These are phyloP conservation scores for Ogataea pilisensis DNA, from an alignment of 805 yeast genomes.

Conservation along the genomic window DNA sequence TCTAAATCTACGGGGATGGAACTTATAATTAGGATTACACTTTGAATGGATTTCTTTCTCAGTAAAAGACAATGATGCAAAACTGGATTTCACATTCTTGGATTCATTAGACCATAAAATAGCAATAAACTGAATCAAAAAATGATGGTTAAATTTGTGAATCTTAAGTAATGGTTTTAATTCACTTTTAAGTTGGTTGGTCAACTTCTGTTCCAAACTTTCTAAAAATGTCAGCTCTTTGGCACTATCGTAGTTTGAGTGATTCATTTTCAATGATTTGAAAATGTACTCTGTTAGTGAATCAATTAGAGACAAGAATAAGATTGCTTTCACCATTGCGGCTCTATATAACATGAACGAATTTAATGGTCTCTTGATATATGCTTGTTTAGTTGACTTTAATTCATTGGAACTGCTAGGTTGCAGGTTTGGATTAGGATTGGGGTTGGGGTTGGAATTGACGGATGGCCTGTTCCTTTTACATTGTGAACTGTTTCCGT, in stretches of 20 bases:
- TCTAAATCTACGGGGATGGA: slow-evolving; percentile 35
- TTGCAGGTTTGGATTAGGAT: slow-evolving; percentile 1
- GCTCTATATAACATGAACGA: slow-evolving; percentile 45
- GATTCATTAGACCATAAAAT: slow-evolving; percentile 43
- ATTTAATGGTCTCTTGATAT: slow-evolving; percentile 44
- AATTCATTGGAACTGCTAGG: no score
- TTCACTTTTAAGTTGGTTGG: slow-evolving; percentile 5
- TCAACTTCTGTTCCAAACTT: slow-evolving; percentile 8
- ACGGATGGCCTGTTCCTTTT: no score
- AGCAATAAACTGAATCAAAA: slow-evolving; percentile 39
- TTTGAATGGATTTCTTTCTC: slow-evolving; percentile 40
- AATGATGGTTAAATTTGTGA: slow-evolving; percentile 37
- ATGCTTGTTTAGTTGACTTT: slow-evolving; percentile 3
- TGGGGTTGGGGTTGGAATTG: slow-evolving; percentile 10
- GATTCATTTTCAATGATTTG: slow-evolving; percentile 12
- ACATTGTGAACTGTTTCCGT: no score
- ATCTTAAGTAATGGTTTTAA: slow-evolving; percentile 13
- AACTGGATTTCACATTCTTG: slow-evolving; percentile 32
- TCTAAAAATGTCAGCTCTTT: slow-evolving; percentile 15
- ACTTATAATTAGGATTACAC: slow-evolving; percentile 42
- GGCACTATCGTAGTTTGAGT: slow-evolving; percentile 14
- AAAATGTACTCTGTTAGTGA: slow-evolving; percentile 20
- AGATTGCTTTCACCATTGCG: slow-evolving; percentile 38
- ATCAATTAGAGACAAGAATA: slow-evolving; percentile 24
- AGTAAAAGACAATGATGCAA: slow-evolving; percentile 34